A percentile compares a stretch with the other conserved stretches of the same genome.
phyloP scores from a whole-genome alignment of 2,329 filamentous ascomycete genomes.

The Penicillium sp. region DNA sequence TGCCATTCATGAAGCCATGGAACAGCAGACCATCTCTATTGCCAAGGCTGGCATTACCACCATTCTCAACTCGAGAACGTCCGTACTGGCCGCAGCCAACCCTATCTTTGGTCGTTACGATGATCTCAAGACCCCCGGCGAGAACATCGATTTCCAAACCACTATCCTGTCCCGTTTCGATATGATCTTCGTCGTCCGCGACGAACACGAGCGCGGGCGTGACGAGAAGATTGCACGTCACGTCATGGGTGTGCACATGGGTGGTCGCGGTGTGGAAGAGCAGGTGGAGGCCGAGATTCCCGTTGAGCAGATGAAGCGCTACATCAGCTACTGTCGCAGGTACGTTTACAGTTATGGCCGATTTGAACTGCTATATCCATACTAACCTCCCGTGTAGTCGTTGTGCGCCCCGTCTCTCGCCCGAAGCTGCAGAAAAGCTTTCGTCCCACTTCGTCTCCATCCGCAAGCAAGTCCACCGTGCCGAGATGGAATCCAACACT shows the following conservation, averaged over 20 bases:
- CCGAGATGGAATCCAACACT: slow-evolving; percentile 79
- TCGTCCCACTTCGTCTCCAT: slow-evolving; percentile 97
- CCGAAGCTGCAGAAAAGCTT: slow-evolving; percentile 87
- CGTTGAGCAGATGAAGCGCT: slow-evolving; percentile 93
- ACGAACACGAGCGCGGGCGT: slow-evolving; percentile 80
- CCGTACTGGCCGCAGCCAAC: slow-evolving; percentile 89
- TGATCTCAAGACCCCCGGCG: slow-evolving; percentile 91
- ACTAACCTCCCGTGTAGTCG: slow-evolving; percentile 47
- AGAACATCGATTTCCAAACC: slow-evolving; percentile 99
- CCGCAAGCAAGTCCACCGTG: slow-evolving; percentile 81
- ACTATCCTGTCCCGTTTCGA: slow-evolving; percentile 97
- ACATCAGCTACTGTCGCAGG: slow-evolving; percentile 94
- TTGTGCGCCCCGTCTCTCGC: slow-evolving; percentile 81
- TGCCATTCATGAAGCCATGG: slow-evolving; percentile 98
- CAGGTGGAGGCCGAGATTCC: slow-evolving; percentile 77
- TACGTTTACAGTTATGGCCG: slow-evolving; percentile 40
- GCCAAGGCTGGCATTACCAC: slow-evolving; percentile 98
- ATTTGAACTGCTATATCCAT: background rate
- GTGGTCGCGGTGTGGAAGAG: slow-evolving; percentile 71
- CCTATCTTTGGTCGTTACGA: slow-evolving; percentile 97
- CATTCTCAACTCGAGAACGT: slow-evolving; percentile 90
- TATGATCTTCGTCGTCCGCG: slow-evolving; percentile 98
- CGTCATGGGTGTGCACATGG: slow-evolving; percentile 97
- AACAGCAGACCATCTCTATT: slow-evolving; percentile 98
- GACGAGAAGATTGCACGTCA: slow-evolving; percentile 92